These are phyloP conservation scores for Yamadazyma paraphyllophila DNA, from an alignment of 805 yeast species.

Conservation along the genomic window DNA sequence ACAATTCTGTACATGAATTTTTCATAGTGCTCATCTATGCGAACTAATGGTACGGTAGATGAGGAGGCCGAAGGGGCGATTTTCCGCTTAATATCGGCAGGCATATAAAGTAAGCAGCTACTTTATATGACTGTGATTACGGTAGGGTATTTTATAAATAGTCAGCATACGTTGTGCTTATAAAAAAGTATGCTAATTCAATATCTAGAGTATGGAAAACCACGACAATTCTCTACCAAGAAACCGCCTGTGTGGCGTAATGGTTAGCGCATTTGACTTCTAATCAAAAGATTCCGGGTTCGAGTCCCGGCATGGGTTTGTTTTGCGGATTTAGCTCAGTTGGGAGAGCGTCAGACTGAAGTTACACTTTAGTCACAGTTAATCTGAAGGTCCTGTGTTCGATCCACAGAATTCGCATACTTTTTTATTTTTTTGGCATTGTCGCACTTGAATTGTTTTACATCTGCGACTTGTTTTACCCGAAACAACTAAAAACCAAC, in stretches of 20 bases:
- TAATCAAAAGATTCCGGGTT: conserved; percentile 66
- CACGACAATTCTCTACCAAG: background rate
- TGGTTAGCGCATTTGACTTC: conserved; percentile 70
- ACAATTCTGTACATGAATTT: conserved; percentile 8
- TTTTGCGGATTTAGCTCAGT: conserved; percentile 34
- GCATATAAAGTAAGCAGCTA: too few relatives aligned
- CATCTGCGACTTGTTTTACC: too few relatives aligned
- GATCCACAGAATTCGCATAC: conserved; percentile 67
- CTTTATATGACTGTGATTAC: too few relatives aligned
- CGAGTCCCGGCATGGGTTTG: conserved; percentile 53
- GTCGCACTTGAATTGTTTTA: conserved; percentile 3
- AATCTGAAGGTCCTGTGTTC: conserved; percentile 83
- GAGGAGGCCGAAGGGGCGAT: background rate
- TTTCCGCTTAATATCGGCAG: too few relatives aligned
- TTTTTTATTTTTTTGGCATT: too few relatives aligned
- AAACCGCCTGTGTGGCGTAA: conserved; percentile 57
- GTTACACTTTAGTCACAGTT: conserved; percentile 30
- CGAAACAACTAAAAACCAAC: background rate
- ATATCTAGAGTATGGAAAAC: background rate
- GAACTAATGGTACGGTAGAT: background rate
- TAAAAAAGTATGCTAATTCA: background rate
- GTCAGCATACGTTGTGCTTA: too few relatives aligned
- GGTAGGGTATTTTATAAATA: too few relatives aligned
- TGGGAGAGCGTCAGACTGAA: conserved; percentile 40
- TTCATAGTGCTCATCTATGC: background rate